Evolutionary conservation across 345 rosid species (phyloP).

Genomic region (Trapa bicornis): DNA sequence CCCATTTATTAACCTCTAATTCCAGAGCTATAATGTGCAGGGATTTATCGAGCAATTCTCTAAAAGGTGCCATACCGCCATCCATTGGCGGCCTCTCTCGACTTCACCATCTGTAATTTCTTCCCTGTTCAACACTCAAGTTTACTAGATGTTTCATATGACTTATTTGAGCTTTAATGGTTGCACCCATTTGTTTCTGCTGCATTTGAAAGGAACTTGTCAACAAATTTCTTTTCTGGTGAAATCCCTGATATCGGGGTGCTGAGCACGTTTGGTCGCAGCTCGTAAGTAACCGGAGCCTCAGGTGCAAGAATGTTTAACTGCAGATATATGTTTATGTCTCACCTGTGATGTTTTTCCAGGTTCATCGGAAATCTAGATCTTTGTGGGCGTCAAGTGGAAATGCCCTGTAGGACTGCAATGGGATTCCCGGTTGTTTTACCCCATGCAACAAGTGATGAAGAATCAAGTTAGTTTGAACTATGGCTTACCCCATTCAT

Average conservation of each 20-base stretch:
- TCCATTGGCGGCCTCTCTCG: constrained; percentile 59
- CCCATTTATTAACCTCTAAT: background rate
- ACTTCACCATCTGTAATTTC: constrained; percentile 48
- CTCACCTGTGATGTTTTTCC: constrained; percentile 3
- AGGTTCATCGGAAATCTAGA: constrained; percentile 80
- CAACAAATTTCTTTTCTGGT: constrained; percentile 85
- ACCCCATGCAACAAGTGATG: constrained; percentile 82
- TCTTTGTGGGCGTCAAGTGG: constrained; percentile 82
- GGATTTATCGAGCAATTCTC: constrained; percentile 84
- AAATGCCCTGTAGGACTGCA: constrained; percentile 80
- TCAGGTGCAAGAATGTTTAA: background rate
- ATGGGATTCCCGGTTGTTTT: constrained; percentile 95
- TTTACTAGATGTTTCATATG: background rate
- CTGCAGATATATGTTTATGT: background rate
- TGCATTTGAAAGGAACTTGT: constrained; percentile 46
- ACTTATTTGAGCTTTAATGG: background rate
- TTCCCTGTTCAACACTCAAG: background rate
- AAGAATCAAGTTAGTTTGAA: constrained; percentile 46
- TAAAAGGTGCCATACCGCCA: constrained; percentile 82
- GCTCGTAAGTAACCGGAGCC: constrained; percentile 44
- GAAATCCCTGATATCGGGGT: constrained; percentile 86
- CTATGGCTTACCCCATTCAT: background rate
- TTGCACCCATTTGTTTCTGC: constrained; percentile 10
- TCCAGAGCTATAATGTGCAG: constrained; percentile 19
- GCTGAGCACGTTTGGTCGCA: constrained; percentile 56